Evolutionary conservation across 768 basidiomycete species (phyloP), one percentile per base, ranked within the genome.

Genomic region (Porpolomopsis calyptriformis): DNA sequence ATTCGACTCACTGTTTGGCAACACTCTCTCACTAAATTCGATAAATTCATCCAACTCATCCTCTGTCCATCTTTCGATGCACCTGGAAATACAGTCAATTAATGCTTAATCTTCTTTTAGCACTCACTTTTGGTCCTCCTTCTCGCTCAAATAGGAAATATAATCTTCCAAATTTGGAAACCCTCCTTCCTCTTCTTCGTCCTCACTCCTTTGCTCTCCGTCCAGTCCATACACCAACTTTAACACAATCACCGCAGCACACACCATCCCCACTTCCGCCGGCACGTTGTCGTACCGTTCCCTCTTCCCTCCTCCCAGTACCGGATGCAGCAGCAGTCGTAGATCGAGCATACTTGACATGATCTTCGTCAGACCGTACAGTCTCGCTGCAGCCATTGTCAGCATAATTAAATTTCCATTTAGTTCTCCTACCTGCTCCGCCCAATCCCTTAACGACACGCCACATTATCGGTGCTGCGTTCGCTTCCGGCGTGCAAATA

Each of bases 161-260:
- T 76, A 79, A 35, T 73, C 77, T 23, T 66, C 57, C 2, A 68
- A 55, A 24, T 61, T 59, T 23, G 82, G 80, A 50, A 91, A 58
- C 8, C 73, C 74, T 49, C 74, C 25, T 61, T 55, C 58, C 76
- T 82, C 51, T 49, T 38, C 53, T 19, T 37, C 4, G 36, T 20
- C 9, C 16, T 7, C 46, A 31, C 4, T 20, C 37, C 85, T 74
- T 44, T 55, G 46, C 51, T 65, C 66, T 23, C 80, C 86, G 58
- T 92, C 89, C 23, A 92, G 57, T 1, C 90, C 92, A 55, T 92
- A 92, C 20, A 81, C 74, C 71, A 94, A 71, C 65, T 92, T 93
- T 54, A 92, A 67, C 27, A 80, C 78, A 9, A 89, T 70, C 10
- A 91, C 69, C 40, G 74, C 73, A 11, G 67, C 68, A 2, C 74